Evolutionary conservation across 1,284 basidiomycete species (phyloP), one percentile per base, ranked within the genome.

Genomic region (Anthracocystis setariae): DNA sequence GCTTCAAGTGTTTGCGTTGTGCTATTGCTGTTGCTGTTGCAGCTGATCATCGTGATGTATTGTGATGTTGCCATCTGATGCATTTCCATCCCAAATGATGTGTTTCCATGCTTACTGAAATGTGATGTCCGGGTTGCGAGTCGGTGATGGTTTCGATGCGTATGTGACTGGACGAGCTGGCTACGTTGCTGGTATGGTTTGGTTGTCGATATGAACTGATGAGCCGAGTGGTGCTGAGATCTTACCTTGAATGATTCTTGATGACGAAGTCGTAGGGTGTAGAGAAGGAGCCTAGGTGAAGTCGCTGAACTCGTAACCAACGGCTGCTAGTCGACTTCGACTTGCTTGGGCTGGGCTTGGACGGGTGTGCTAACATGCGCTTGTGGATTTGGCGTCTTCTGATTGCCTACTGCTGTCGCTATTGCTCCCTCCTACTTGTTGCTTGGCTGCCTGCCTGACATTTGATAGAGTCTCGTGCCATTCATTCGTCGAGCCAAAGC

Each of bases 221-320:
- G 29, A 29, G 29, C 12, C 29, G 35, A 24, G 27, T 27, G 44
- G 38, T 47, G 59, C 18, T 47, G 38, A 24, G 43, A 45, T 44
- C 68, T 71, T 71, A 71, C 68, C 68, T 71, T 71, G 68, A 55
- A 54, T 71, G 54, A 66, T 58, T 61, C 68, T 71, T 71, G 68
- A 71, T 54, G 68, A 71, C 61, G 37, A 54, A 58, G 60, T 62
- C 54, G 65, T 63, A 49, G 66, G 52, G 53, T 59, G 66, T 60
- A 42, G 60, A 63, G 48, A 69, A 63, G 66, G 60, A 51, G 54
- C 35, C 46, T 35, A 23, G 29, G 35, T 51, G 54, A 61, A 47
- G 54, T 44, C 27, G 65, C 54, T 27, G 44, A 58, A 33, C 45
- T 54, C 23, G 39, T 40, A 40, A 32, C 61, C 7, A n/a, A 39